Conservation (phyloP, 148 eudicot genomes). For the Rhododendron griersonianum region DNA sequence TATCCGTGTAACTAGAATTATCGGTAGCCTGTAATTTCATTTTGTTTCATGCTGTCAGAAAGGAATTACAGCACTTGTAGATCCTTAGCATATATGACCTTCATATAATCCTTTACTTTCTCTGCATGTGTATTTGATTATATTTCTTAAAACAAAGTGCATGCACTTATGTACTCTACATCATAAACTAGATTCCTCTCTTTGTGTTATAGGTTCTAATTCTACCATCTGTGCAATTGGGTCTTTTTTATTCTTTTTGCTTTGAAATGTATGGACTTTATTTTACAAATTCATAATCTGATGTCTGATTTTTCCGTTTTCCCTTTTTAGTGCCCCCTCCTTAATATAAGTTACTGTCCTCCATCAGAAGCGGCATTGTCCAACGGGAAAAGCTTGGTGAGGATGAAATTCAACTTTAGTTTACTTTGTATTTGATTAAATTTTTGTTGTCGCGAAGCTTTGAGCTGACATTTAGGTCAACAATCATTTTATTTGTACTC, state of each 20-base stretch:
- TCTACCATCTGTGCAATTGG: neutral
- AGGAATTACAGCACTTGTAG: slow-evolving; percentile 1
- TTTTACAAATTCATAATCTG: neutral
- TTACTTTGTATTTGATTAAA: neutral
- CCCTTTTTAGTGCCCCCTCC: slow-evolving; percentile 64
- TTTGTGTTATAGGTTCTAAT: neutral
- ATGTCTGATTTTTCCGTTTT: slow-evolving; percentile 19
- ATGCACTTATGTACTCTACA: neutral
- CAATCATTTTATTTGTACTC: neutral
- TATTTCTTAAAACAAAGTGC: neutral
- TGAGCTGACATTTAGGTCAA: slow-evolving; percentile 4
- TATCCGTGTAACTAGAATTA: neutral
- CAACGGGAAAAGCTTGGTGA: slow-evolving; percentile 57
- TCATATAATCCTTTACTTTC: neutral
- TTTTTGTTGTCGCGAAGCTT: slow-evolving; percentile 4
- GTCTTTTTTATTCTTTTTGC: neutral
- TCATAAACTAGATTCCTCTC: neutral
- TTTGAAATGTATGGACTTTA: neutral
- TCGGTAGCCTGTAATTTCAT: neutral
- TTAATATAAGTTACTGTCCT: slow-evolving; percentile 73
- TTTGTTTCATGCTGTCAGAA: neutral
- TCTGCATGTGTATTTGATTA: neutral
- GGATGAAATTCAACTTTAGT: slow-evolving; percentile 11
- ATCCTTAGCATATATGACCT: neutral
- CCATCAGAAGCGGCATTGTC: slow-evolving; percentile 60